Base-by-base conservation (phyloP, 2,329 filamentous ascomycete species). In the Cladobotryum protrusum region DNA sequence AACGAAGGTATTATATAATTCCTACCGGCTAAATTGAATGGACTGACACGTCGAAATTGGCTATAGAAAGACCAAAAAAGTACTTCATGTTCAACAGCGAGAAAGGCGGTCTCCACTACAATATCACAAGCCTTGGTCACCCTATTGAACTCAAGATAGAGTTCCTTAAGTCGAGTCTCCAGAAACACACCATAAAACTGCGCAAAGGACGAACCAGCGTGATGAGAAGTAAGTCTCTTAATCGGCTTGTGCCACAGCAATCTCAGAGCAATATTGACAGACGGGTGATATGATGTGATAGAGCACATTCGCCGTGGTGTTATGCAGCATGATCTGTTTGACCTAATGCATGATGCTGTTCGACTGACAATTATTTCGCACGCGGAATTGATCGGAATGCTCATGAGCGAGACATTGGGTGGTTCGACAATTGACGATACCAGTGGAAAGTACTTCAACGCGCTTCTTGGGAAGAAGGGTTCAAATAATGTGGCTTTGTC, bases 321-420 rank as follows among this genome's bases (percentile, higher is more conserved):
- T 8, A 45, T 45, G 24, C 51, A 53, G 5, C 48, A 53, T 20
- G 44, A 44, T 15, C 15, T 53, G 19, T 45, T 42, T 14, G 45
- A 41, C 18, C 37, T 53, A 15, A 42, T 53, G 19, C 32, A 41
- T 29, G 51, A 53, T 29, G 37, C 48, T 29, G 33, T 53, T 19
- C 50, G 49, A n/a, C 33, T 51, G 4, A 43, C 48, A 18, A 37
- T 53, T 14, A 49, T 53, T 18, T 46, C 48, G n/a, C 45, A 49
- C 9, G 51, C 48, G n/a, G 48, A 47, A 20, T n/a, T 53, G 9
- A 35, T 53, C 14, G 45, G 44, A 29, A 43, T 47, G 43, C 36
- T 51, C n/a, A 49, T 47, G 9, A 43, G 32, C 15, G 43, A 36
- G 11, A 47, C 49, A 1, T 37, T 53, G 4, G 49, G 43, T 5